Base-by-base conservation (phyloP, 495 filamentous ascomycete genomes). In the Hyaloscypha variabilis region DNA sequence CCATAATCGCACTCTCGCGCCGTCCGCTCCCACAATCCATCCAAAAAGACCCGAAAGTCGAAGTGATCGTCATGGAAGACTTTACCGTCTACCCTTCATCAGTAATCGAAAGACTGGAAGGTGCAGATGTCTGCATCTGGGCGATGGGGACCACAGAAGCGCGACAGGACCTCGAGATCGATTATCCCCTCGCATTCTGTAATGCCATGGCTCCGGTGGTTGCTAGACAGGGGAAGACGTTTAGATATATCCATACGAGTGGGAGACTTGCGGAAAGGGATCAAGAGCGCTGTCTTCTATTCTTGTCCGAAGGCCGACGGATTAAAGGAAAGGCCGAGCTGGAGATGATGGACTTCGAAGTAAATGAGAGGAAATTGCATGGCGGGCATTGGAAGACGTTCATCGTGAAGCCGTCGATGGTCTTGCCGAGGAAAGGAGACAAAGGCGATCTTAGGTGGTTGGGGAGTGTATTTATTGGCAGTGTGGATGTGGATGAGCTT, bases 81-180 rank as follows among this genome's bases (percentile, higher is more conserved):
- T 86, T 84, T 62, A 71, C 71, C 0, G 62, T 54, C 1, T 83
- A 81, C 55, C 67, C 81, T 0, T 69, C 70, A 0, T 69, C 73
- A 6, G 62, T 82, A 8, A 58, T 79, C 17, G 46, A 73, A 23
- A 67, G 77, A 24, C 66, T 86, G 3, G 63, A 69, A 23, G 82
- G 79, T 46, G 83, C 80, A 1, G 76, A 82, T 31, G 81, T 76
- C 8, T 86, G 83, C 67, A 74, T 87, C 29, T 86, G 83, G 83
- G 11, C 59, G 25, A 55, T 63, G 60, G 60, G 60, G 11, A 54
- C 60, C 17, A 31, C 19, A 0, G 60, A 53, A 25, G 60, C 17
- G 5, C 19, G 19, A 6, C 8, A 10, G 5, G 60, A 71, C n/a
- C 73, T 82, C 1, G 75, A 71, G 24, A 70, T 83, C 3, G 81